Conservation (phyloP, 306 rosid genomes). For the Comarum palustre region DNA sequence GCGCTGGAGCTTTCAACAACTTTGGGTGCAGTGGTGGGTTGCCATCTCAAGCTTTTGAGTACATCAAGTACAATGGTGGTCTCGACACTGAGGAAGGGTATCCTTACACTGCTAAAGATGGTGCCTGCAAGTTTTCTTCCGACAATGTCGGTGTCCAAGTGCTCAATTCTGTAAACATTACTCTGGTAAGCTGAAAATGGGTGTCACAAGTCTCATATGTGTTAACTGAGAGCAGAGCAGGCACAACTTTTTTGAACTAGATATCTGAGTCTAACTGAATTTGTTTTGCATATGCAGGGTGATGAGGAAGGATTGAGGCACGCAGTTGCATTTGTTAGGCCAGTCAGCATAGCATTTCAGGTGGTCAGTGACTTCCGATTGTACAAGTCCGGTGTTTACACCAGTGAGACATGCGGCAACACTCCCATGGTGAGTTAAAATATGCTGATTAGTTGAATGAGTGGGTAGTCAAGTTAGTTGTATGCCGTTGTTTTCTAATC, state of each 20-base stretch:
- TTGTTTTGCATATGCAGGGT: slow-evolving; percentile 45
- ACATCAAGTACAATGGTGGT: slow-evolving; percentile 86
- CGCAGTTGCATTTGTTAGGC: slow-evolving; percentile 80
- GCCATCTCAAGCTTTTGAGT: slow-evolving; percentile 98
- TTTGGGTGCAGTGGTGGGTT: slow-evolving; percentile 84
- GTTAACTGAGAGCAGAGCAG: not conserved
- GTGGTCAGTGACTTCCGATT: slow-evolving; percentile 50
- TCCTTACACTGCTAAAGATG: slow-evolving; percentile 63
- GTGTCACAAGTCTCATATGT: not conserved
- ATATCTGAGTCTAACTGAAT: not conserved
- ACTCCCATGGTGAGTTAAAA: slow-evolving; percentile 59
- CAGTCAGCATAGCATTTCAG: slow-evolving; percentile 91
- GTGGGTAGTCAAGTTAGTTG: not conserved
- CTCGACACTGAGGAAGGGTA: slow-evolving; percentile 81
- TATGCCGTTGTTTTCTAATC: not conserved
- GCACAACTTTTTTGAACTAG: not conserved
- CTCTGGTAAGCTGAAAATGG: slow-evolving; percentile 48
- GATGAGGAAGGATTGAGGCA: slow-evolving; percentile 88
- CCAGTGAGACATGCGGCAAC: slow-evolving; percentile 66
- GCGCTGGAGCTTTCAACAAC: slow-evolving; percentile 88
- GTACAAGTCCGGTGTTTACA: slow-evolving; percentile 75
- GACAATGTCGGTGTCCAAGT: slow-evolving; percentile 70
- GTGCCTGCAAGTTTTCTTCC: slow-evolving; percentile 55
- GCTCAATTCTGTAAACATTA: slow-evolving; percentile 64
- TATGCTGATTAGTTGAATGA: slow-evolving; percentile 10